Evolutionary conservation across 345 rosid species (phyloP).

Genomic region (Aethionema arabicum): DNA sequence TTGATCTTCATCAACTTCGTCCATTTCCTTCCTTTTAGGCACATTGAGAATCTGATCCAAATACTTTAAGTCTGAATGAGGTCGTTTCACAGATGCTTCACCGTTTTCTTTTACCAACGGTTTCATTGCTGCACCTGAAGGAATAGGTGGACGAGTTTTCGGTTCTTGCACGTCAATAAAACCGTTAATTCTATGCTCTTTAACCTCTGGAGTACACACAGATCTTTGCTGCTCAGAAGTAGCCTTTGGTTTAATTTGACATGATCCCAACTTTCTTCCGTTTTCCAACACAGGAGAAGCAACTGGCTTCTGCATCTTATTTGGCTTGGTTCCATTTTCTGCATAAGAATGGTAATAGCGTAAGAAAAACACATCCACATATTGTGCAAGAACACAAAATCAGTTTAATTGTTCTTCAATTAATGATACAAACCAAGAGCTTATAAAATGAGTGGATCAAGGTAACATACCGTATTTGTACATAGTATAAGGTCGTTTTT

Average conservation of each 20-base stretch:
- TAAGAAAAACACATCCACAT: neutral
- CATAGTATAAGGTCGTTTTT: neutral
- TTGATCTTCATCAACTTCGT: constrained; percentile 43
- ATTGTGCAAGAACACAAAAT: constrained; percentile 6
- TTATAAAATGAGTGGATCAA: constrained; percentile 8
- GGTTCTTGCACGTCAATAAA: constrained; percentile 32
- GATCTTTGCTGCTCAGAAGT: constrained; percentile 35
- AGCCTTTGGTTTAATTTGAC: constrained; percentile 33
- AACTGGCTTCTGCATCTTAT: constrained; percentile 44
- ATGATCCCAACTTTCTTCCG: constrained; percentile 43
- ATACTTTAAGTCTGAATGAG: constrained; percentile 70
- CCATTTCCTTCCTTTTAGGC: constrained; percentile 55
- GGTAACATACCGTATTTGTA: constrained; percentile 24
- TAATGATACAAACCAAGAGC: neutral
- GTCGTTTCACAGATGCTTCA: constrained; percentile 49
- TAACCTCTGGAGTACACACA: constrained; percentile 36
- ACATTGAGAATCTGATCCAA: constrained; percentile 52
- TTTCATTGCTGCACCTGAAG: constrained; percentile 24
- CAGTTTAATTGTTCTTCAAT: neutral
- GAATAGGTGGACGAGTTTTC: constrained; percentile 33
- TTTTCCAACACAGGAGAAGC: constrained; percentile 42
- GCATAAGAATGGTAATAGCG: constrained; percentile 29
- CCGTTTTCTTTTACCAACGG: constrained; percentile 39
- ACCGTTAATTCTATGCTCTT: constrained; percentile 51
- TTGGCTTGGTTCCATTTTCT: constrained; percentile 49